Percentiles rank a stretch among this genome's conserved stretches.
Evolutionary conservation across 2,329 filamentous ascomycete genomes (phyloP).

Genomic region (Sclerotiophoma versabilis): DNA sequence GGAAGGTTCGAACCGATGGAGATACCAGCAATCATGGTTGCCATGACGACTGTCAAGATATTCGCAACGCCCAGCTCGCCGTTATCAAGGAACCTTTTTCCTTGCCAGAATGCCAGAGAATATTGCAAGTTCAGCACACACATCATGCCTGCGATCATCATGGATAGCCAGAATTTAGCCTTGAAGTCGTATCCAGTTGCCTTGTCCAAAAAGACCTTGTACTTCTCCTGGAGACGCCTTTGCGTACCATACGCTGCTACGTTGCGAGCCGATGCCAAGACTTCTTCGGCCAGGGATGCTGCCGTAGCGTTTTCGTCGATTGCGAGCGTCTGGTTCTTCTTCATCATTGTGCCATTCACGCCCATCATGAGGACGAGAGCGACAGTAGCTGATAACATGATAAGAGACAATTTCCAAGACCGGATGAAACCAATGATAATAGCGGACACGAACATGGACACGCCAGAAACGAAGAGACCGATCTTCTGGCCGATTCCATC

Average conservation of each 20-base stretch:
- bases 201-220: conserved; percentile 74
- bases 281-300: conserved; percentile 90
- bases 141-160: conserved; percentile 88
- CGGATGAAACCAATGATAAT: conserved; percentile 92
- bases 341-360: conserved; percentile 74
- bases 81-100: conserved; percentile 62
- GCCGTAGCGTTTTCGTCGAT: conserved; percentile 82
- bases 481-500: conserved; percentile 72
- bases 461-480: conserved; percentile 43
- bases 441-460: conserved; percentile 74
- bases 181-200: conserved; percentile 80
- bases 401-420: conserved; percentile 92
- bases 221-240: conserved; percentile 85
- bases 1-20: conserved; percentile 76
- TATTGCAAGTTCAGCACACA: conserved; percentile 79
- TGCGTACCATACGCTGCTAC: conserved; percentile 93
- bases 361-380: conserved; percentile 83
- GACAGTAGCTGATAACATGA: conserved; percentile 80
- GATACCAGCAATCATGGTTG: conserved; percentile 92
- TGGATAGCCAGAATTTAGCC: conserved; percentile 73
- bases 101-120: conserved; percentile 56
- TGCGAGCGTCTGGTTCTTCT: conserved; percentile 75
- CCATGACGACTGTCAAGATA: conserved; percentile 85
- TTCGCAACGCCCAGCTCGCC: conserved; percentile 69
- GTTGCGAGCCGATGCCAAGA: conserved; percentile 91